A percentile compares a stretch with the other conserved stretches of the same genome.
Evolutionary conservation across 805 yeast genomes (phyloP).

Genomic region (Alloascoidea africana): DNA sequence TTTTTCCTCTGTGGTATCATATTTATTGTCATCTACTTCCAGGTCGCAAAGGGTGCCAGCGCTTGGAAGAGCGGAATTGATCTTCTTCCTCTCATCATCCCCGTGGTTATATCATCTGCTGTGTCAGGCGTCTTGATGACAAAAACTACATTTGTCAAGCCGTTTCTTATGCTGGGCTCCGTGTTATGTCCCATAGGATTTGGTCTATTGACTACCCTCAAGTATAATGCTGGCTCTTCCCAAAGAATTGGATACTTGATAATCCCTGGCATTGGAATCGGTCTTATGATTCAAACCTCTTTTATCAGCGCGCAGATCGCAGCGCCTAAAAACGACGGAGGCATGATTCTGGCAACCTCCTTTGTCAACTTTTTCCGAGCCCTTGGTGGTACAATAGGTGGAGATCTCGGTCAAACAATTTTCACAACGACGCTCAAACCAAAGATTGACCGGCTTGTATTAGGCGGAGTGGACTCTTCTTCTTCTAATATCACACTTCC

Average conservation of each 20-base stretch:
- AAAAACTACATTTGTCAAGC: conserved; percentile 16
- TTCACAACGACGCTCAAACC: conserved; percentile 19
- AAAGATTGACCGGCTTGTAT: no score
- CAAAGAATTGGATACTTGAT: conserved; percentile 12
- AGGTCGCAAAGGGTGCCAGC: conserved; percentile 25
- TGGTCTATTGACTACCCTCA: conserved; percentile 11
- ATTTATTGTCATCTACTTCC: conserved; percentile 33
- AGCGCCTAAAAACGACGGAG: conserved; percentile 3
- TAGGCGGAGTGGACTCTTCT: conserved; percentile 5
- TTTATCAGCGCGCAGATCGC: conserved; percentile 4
- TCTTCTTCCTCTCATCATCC: conserved; percentile 25
- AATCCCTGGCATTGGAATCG: conserved; percentile 12
- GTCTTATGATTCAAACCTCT: conserved; percentile 11
- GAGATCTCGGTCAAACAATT: conserved; percentile 26
- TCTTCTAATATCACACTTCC: conserved; percentile 5
- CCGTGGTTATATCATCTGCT: conserved; percentile 23
- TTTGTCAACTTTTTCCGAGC: conserved; percentile 28
- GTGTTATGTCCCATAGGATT: conserved; percentile 10
- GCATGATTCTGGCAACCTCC: conserved; percentile 30
- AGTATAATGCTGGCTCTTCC: conserved; percentile 10
- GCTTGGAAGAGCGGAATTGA: conserved; percentile 31
- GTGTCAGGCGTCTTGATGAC: conserved; percentile 23
- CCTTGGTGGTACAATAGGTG: conserved; percentile 30
- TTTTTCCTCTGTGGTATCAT: conserved; percentile 12
- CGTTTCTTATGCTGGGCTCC: conserved; percentile 5